These are phyloP conservation scores for Pulveroboletus sp. DNA, from an alignment of 768 basidiomycete genomes.

Conservation along the genomic window DNA sequence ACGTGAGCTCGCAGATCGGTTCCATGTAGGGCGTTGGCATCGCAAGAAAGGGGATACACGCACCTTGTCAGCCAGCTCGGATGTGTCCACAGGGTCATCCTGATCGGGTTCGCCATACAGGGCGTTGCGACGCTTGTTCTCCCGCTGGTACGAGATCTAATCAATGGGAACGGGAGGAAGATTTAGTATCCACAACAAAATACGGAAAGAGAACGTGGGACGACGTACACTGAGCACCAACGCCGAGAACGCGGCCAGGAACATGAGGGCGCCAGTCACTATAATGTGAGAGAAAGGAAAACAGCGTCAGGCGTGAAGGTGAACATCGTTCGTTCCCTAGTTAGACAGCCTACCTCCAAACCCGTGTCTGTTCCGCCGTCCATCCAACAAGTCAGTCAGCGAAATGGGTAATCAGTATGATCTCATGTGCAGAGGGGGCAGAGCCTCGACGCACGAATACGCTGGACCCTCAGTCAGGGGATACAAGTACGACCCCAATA, in stretches of 20 bases:
- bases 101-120: conserved; percentile 47
- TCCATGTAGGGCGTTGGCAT: background rate
- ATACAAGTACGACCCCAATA: conserved; percentile 40
- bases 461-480: conserved; percentile 37
- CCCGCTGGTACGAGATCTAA: conserved; percentile 58
- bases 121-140: conserved; percentile 53
- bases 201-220: background rate
- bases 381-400: background rate
- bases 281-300: background rate
- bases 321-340: background rate
- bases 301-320: background rate
- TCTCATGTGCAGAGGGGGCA: background rate
- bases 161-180: background rate
- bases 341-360: conserved; percentile 12
- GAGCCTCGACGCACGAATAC: conserved; percentile 29
- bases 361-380: conserved; percentile 8
- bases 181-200: background rate
- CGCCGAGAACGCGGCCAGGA: conserved; percentile 16
- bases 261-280: conserved; percentile 20
- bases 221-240: conserved; percentile 19
- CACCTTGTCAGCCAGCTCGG: conserved; percentile 56
- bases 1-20: background rate
- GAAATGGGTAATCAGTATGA: background rate
- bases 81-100: conserved; percentile 52
- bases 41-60: background rate